Evolutionary conservation across 495 filamentous ascomycete species (phyloP).

Genomic region (Darksidea phi): DNA sequence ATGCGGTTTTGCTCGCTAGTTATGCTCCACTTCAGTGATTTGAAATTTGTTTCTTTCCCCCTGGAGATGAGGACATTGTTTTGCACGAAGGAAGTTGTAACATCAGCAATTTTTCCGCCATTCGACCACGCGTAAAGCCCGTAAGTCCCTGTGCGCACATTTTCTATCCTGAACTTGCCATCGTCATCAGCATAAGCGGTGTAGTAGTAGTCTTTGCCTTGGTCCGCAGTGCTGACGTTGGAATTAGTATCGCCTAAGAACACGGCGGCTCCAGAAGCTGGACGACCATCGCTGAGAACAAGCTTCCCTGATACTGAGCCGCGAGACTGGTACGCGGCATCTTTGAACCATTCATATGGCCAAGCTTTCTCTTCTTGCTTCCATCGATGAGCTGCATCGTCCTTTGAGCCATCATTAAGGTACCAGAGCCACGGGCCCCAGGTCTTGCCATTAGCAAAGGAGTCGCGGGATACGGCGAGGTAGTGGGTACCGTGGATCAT

Average conservation of each 20-base stretch:
- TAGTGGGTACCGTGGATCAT: constrained; percentile 51
- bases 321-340: constrained; percentile 42
- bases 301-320: constrained; percentile 43
- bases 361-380: constrained; percentile 40
- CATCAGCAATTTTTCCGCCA: constrained; percentile 41
- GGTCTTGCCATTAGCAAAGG: constrained; percentile 43
- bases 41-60: constrained; percentile 34
- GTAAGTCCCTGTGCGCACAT: constrained; percentile 44
- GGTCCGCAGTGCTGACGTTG: constrained; percentile 39
- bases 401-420: constrained; percentile 45
- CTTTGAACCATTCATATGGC: constrained; percentile 46
- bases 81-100: constrained; percentile 41
- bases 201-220: constrained; percentile 47
- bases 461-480: constrained; percentile 39
- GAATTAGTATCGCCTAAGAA: constrained; percentile 47
- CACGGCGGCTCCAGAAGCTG: constrained; percentile 44
- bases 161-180: constrained; percentile 41
- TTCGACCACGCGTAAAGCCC: constrained; percentile 48
- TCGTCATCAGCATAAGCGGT: constrained; percentile 41
- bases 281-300: constrained; percentile 43
- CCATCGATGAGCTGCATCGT: constrained; percentile 38
- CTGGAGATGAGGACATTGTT: constrained; percentile 41
- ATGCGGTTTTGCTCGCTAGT: constrained; percentile 35
- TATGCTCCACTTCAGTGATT: constrained; percentile 38
- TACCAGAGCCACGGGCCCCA: constrained; percentile 51